Base-by-base conservation (phyloP, 768 basidiomycete species). In the Cantharellus cinnabarinus region DNA sequence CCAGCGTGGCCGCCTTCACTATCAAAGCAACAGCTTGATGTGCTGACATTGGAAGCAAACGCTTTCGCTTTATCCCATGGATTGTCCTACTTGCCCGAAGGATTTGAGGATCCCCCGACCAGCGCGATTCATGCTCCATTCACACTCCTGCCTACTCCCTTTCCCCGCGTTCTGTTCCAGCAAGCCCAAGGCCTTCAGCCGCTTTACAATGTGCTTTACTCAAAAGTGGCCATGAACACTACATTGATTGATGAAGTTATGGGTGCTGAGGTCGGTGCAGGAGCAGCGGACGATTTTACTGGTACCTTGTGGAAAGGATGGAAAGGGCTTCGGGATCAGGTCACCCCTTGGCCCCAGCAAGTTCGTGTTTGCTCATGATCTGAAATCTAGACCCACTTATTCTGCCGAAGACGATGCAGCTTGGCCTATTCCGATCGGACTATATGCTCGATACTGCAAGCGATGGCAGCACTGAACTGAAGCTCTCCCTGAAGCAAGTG, bases 351-450 rank as follows among this genome's bases (percentile, higher is more conserved):
- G 0, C 64, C 77, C 37, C 69, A 68, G 2, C 81, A 82, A 75
- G 81, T 82, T 54, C 58, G 73, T 62, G 7, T 5, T 54, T 3
- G 55, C 14, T 42, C 39, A 50, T 20, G 3, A 1, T 20, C 39
- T 35, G 7, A 5, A 0, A 38, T 14, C 44, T 3, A 10, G 35
- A 4, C 44, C 57, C 42, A 20, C 40, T 10, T 48, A 34, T 37
- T 57, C 20, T 57, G 34, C 42, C 0, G 20, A 60, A 97, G 91
- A 78, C 80, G 0, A 71, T 87, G 52, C 86, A 95, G 61, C 77
- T 98, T 3, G 91, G 93, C 20, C 71, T 99, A 20, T 95, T 94
- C 71, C 77, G 94, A 58, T 95, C 91, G 5, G 94, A 99, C 71
- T 99, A 97, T 70, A 74, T 98, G 39, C 71, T 97, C 29, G 67